Evolutionary conservation across 768 basidiomycete genomes (phyloP), one percentile per base, ranked within the genome.

Genomic region (Cystobasidium onofrii): DNA sequence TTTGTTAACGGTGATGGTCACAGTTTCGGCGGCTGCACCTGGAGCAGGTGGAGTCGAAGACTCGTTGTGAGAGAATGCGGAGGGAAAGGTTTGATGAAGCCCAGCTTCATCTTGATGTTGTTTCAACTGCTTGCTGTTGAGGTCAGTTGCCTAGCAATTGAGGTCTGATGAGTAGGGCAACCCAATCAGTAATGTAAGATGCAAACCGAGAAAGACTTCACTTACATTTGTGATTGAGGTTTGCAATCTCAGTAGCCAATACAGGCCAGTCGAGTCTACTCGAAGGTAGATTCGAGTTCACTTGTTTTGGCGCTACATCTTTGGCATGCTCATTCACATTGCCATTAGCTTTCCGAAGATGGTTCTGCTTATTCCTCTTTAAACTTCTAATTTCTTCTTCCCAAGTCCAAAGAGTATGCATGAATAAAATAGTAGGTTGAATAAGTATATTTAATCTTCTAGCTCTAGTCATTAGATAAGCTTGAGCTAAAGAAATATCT

Each of bases 371-470:
- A 12, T 72, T 41, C 7, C 39, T n/a, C 27, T 44, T 55, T 25
- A 64, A 74, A 31, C 33, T 79, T 88, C 87, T 77, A 85, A 96
- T 85, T 80, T 88, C 87, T 77, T 91, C 88, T 81, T 97, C 95
- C 92, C 92, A 97, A 12, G 90, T 93, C 79, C 91, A 88, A 29
- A 97, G 84, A 80, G 97, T 94, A 81, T 94, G 96, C 81, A 97
- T 82, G 80, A 98, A 83, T n/a, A 92, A 86, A 87, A 97, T 89
- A 77, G 96, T 97, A 23, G 95, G 95, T 83, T 98, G 77, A 75
- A 80, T 78, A 65, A 78, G 75, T 77, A 84, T 82, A 76, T 84
- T 94, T 66, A 98, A 84, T 41, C 95, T 84, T 52, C 94, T 86
- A 70, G 91, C 92, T 71, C 95, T 88, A 43, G 94, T 92, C 75